A percentile compares a stretch with the other conserved stretches of the same genome.
Conservation (phyloP, 768 basidiomycete genomes). For the Suillus variegatus region DNA sequence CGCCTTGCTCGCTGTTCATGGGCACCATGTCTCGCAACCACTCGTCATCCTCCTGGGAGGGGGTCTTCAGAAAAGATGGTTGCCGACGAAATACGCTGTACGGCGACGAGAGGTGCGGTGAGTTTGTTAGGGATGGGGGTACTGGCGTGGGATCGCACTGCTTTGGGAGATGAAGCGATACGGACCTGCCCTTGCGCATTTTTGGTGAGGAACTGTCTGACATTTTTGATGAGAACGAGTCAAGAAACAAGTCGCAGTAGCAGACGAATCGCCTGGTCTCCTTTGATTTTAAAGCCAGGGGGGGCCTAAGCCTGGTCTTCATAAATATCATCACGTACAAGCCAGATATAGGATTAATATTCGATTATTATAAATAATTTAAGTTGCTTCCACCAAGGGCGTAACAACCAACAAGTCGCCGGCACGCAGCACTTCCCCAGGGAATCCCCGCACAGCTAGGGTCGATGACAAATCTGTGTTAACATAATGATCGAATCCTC, state of each 20-base stretch:
- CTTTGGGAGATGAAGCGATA: conserved; percentile 16
- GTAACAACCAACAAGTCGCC: neutral
- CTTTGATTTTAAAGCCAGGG: neutral
- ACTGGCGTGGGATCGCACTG: conserved; percentile 46
- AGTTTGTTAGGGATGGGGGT: conserved; percentile 58
- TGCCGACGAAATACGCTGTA: conserved; percentile 49
- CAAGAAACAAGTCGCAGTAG: neutral
- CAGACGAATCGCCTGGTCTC: neutral
- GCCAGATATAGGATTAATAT: neutral
- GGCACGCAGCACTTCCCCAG: neutral
- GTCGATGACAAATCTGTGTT: neutral
- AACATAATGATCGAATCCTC: conserved; percentile 8
- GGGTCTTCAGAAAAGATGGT: conserved; percentile 33
- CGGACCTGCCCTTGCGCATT: conserved; percentile 19
- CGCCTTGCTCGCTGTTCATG: conserved; percentile 11
- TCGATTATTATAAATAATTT: neutral
- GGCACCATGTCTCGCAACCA: conserved; percentile 71
- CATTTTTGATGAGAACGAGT: neutral
- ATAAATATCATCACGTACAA: neutral
- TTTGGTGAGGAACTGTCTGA: neutral
- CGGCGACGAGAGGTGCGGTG: conserved; percentile 54
- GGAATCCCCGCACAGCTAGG: conserved; percentile 3
- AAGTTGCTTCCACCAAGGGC: neutral
- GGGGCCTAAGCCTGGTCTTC: neutral
- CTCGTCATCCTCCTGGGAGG: conserved; percentile 53